A percentile compares a stretch with the other conserved stretches of the same genome.
phyloP scores from a whole-genome alignment of 129 eudicot species.

The Lactuca sativa region DNA sequence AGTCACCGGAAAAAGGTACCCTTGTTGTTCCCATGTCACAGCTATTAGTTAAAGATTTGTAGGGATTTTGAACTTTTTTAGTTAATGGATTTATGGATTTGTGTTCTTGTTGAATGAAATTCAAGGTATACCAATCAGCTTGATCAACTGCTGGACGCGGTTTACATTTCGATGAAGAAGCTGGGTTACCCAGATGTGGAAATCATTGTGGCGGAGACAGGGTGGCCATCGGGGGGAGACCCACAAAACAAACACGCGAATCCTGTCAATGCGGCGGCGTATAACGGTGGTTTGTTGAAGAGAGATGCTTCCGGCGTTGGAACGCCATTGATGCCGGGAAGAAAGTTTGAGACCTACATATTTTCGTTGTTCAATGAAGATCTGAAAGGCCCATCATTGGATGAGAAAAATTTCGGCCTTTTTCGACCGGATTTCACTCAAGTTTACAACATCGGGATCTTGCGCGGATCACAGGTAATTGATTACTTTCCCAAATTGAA shows the following conservation, averaged over 20 bases:
- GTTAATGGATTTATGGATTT: neutral
- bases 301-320: slow-evolving; percentile 50
- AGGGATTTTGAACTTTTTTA: neutral
- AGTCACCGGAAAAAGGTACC: slow-evolving; percentile 49
- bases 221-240: slow-evolving; percentile 86
- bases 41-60: neutral
- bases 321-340: slow-evolving; percentile 92
- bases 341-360: slow-evolving; percentile 74
- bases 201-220: slow-evolving; percentile 82
- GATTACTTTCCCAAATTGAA: neutral
- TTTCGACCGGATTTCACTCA: slow-evolving; percentile 75
- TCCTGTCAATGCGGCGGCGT: slow-evolving; percentile 61
- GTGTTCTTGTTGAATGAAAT: neutral
- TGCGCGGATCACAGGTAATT: slow-evolving; percentile 53
- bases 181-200: slow-evolving; percentile 71
- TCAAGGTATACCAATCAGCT: slow-evolving; percentile 54
- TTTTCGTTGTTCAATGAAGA: slow-evolving; percentile 78
- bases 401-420: slow-evolving; percentile 83
- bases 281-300: slow-evolving; percentile 66
- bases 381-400: slow-evolving; percentile 64
- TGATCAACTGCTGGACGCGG: slow-evolving; percentile 76
- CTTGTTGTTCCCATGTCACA: neutral
- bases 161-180: slow-evolving; percentile 61
- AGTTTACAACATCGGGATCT: slow-evolving; percentile 71
- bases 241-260: slow-evolving; percentile 50